A percentile compares a stretch with the other conserved stretches of the same genome.
phyloP scores from a whole-genome alignment of 2,329 filamentous ascomycete species.

The Ceratocystis diversiconidia region DNA sequence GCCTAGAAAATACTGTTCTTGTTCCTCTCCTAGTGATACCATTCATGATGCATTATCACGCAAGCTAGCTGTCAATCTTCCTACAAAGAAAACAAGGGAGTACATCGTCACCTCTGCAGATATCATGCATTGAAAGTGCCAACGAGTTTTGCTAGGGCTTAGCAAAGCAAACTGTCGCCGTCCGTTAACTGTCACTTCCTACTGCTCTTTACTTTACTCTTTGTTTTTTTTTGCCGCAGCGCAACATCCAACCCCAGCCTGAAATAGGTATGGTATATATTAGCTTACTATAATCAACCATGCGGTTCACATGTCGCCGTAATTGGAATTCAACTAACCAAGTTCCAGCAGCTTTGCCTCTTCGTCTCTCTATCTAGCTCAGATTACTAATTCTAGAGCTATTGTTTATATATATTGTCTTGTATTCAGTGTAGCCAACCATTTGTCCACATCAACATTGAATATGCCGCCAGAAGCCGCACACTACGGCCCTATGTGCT shows the following conservation, averaged over 20 bases:
- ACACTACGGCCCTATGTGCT: conserved; percentile 38
- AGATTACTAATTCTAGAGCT: background rate
- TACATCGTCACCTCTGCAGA: background rate
- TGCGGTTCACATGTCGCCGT: no score
- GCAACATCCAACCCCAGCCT: background rate
- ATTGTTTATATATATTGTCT: background rate
- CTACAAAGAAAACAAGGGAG: background rate
- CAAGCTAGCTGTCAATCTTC: background rate
- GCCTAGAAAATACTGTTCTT: background rate
- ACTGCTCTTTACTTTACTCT: no score
- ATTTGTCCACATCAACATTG: background rate
- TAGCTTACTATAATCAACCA: no score
- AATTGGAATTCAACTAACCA: no score
- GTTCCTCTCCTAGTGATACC: background rate
- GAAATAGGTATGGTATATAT: no score
- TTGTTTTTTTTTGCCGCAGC: background rate
- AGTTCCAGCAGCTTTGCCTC: no score
- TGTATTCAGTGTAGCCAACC: background rate
- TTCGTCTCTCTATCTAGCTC: no score
- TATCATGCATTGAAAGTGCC: background rate
- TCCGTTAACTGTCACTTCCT: background rate
- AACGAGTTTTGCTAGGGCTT: background rate
- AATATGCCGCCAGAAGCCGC: conserved; percentile 3
- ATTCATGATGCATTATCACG: background rate
- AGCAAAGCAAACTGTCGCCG: background rate